Percentiles rank a stretch among this genome's conserved stretches.
phyloP scores from a whole-genome alignment of 169 alveolate genomes.

The Miamiensis avidus region DNA sequence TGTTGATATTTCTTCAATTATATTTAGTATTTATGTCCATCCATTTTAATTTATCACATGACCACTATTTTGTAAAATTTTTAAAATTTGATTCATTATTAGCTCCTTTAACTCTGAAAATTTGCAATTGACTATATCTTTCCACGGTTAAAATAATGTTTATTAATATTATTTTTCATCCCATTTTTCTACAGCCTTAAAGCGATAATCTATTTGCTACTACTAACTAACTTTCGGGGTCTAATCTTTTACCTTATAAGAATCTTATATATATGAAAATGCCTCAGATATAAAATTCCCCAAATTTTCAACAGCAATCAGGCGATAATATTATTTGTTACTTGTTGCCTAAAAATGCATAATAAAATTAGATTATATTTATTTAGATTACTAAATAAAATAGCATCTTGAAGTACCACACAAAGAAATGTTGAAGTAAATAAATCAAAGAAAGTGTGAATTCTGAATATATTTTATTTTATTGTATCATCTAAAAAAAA shows the following conservation, averaged over 20 bases:
- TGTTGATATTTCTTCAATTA: slow-evolving; percentile 8
- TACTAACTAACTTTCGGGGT: too few species aligned
- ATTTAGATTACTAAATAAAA: too few species aligned
- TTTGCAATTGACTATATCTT: slow-evolving; percentile 1
- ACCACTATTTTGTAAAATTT: slow-evolving; percentile 17
- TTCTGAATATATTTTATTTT: neutral
- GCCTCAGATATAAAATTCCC: slow-evolving; percentile 16
- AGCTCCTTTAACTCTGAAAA: neutral
- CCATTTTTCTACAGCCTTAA: slow-evolving; percentile 19
- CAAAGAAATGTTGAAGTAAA: neutral
- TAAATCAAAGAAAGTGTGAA: neutral
- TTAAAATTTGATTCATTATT: slow-evolving; percentile 16
- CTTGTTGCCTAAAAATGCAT: neutral
- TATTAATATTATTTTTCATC: slow-evolving; percentile 6
- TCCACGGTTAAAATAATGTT: slow-evolving; percentile 19
- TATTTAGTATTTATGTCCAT: slow-evolving; percentile 15
- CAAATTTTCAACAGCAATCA: slow-evolving; percentile 9
- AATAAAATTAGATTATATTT: too few species aligned
- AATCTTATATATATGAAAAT: slow-evolving; percentile 13
- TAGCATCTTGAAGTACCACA: neutral
- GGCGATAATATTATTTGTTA: slow-evolving; percentile 1
- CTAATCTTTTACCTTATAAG: too few species aligned
- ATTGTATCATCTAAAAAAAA: neutral
- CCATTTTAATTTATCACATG: slow-evolving; percentile 24
- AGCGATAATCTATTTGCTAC: neutral